Base-by-base conservation (phyloP, 129 eudicot genomes). In the Lonicera japonica region DNA sequence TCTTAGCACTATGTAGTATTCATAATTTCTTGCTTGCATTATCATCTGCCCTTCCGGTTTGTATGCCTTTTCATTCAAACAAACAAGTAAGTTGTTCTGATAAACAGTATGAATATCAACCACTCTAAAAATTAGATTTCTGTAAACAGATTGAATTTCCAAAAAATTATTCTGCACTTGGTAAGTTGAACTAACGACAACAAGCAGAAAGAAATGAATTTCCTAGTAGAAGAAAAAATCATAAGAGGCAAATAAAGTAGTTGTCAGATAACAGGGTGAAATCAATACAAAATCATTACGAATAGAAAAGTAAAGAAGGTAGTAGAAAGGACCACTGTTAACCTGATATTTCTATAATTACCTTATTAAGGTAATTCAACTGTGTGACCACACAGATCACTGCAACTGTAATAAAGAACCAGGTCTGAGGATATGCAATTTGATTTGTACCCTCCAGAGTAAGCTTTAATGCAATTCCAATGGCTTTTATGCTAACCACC, bases 341-440 rank as follows among this genome's bases (percentile, higher is more conserved):
- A 17, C 55, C 55, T 50, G 20, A 50, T 50, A 50, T 15, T 12
- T 17, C 50, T 14, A 36, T 17, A 14, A 7, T 67, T 68, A 89
- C 97, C 95, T 86, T 90, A 73, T 90, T 90, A 36, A 90, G 89
- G 81, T 90, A 90, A 64, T 86, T 90, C 69, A 90, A 72, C 79
- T 90, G 97, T 17, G 89, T 81, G 50, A 90, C 74, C 25, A 90
- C 92, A 73, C 84, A 90, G 41, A 83, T 24, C 17, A 80, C 82
- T 25, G 89, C 92, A 72, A 86, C 89, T 8, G 82, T 63, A 56
- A 86, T 68, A 58, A 90, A 89, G 54, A 86, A 76, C 97, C 97
- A 90, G 64, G 97, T 86, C 68, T 90, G 92, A n/a, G 95, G 82
- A 65, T 77, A 85, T 47, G 71, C 73, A 70, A 90, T 60, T 67